phyloP scores from a whole-genome alignment of 176 grass and related monocot species.

The Oryza glaberrima region DNA sequence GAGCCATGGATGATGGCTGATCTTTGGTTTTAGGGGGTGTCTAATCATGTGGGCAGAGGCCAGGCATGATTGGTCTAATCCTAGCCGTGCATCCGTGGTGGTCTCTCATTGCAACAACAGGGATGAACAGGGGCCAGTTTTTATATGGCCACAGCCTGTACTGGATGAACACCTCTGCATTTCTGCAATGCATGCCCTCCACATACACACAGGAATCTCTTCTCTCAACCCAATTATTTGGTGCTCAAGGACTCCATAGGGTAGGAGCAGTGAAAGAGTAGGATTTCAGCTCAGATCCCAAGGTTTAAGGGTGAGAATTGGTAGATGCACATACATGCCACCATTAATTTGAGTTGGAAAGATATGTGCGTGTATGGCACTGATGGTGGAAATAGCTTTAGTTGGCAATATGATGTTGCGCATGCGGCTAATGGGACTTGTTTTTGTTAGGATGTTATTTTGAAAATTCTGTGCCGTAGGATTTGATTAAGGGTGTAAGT shows the following conservation, averaged over 20 bases:
- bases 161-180: background rate
- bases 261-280: background rate
- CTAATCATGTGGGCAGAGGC: background rate
- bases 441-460: no score
- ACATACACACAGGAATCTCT: constrained; percentile 3
- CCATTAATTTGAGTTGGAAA: background rate
- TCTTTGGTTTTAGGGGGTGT: background rate
- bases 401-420: no score
- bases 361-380: no score
- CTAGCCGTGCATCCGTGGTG: constrained; percentile 42
- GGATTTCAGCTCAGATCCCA: constrained; percentile 31
- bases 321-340: background rate
- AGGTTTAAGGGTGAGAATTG: background rate
- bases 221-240: constrained; percentile 29
- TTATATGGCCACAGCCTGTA: constrained; percentile 32
- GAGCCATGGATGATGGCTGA: background rate
- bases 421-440: no score
- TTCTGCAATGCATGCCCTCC: constrained; percentile 33
- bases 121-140: background rate
- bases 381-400: no score
- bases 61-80: constrained; percentile 41
- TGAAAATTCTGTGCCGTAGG: no score
- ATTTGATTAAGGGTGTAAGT: no score
- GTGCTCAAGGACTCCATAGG: background rate
- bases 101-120: constrained; percentile 32